Base-by-base conservation (phyloP, 768 basidiomycete genomes). In the Asterophora lycoperdoides region DNA sequence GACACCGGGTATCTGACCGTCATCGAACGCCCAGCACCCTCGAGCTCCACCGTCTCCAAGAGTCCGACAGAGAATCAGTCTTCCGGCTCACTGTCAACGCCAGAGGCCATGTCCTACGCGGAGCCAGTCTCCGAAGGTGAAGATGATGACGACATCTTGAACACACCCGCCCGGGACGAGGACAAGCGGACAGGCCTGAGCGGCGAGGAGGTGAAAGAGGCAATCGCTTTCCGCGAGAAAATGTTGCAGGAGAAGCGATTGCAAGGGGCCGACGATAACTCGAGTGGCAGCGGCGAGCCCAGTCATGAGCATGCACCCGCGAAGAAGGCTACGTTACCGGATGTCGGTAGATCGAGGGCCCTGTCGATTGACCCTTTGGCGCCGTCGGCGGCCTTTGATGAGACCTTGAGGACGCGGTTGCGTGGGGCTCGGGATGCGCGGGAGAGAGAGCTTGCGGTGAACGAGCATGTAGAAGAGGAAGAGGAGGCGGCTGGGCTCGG, bases 41-140 rank as follows among this genome's bases (percentile, higher is more conserved):
- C 67, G 18, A 59, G 63, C 44, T 65, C 68, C 29, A 57, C 71
- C 23, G 70, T 71, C 28, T 80, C 78, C 8, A 74, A 71, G 62
- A 57, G 64, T n/a, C 73, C 73, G 30, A 73, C 80, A 1, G 75
- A 72, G 3, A 68, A 69, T 49, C 60, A 66, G 5, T 78, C 80
- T 2, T 70, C 74, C 18, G 73, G 73, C 10, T 62, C 69, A 2
- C 66, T 66, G 3, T 73, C 80, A 1, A 68, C 74, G 46, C 67
- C 65, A 0, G 68, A 73, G 11, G 68, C 73, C n/a, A 63, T 55
- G 7, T 52, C 61, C 1, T 98, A 98, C 60, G 74, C 80, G 19
- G 96, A 99, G 60, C 96, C 96, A 1, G 70, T 93, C 9, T 96
- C 93, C 0, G 96, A 98, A 65, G 96, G 92, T 32, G 95, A 99